These are phyloP conservation scores for Podila minutissima DNA, from an alignment of 192 early-diverging fungal species.

Conservation along the genomic window DNA sequence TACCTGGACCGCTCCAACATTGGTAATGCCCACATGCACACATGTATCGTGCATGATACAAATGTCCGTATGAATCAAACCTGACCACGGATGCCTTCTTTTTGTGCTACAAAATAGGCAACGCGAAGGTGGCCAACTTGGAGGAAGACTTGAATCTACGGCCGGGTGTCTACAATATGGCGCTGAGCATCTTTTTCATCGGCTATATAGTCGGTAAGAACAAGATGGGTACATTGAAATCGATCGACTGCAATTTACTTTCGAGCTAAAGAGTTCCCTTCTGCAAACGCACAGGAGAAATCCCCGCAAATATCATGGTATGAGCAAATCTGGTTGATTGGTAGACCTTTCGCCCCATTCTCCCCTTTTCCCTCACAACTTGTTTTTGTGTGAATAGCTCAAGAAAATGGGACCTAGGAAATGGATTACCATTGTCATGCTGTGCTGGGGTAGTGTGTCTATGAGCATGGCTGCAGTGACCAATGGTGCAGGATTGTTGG, in stretches of 20 bases:
- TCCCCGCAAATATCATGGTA: conserved; percentile 10
- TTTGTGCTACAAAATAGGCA: conserved; percentile 25
- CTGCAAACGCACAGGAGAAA: neutral
- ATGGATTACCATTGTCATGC: conserved; percentile 8
- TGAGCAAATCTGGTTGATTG: neutral
- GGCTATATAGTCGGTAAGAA: conserved; percentile 51
- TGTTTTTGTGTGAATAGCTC: neutral
- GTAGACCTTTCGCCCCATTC: neutral
- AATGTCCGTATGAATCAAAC: neutral
- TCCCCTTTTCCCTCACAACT: neutral
- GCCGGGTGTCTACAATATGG: conserved; percentile 55
- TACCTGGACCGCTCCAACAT: conserved; percentile 27
- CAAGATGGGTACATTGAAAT: neutral
- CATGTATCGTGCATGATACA: neutral
- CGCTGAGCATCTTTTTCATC: conserved; percentile 69
- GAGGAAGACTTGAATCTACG: conserved; percentile 48
- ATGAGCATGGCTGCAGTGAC: conserved; percentile 7
- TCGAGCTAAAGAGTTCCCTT: neutral
- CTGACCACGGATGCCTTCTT: neutral
- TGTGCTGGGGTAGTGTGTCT: conserved; percentile 4
- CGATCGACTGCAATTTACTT: neutral
- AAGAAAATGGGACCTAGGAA: conserved; percentile 5
- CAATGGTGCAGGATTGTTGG: conserved; percentile 49
- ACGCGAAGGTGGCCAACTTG: conserved; percentile 58
- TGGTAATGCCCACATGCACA: neutral